phyloP scores from a whole-genome alignment of 306 rosid species.

The Lotus japonicus region DNA sequence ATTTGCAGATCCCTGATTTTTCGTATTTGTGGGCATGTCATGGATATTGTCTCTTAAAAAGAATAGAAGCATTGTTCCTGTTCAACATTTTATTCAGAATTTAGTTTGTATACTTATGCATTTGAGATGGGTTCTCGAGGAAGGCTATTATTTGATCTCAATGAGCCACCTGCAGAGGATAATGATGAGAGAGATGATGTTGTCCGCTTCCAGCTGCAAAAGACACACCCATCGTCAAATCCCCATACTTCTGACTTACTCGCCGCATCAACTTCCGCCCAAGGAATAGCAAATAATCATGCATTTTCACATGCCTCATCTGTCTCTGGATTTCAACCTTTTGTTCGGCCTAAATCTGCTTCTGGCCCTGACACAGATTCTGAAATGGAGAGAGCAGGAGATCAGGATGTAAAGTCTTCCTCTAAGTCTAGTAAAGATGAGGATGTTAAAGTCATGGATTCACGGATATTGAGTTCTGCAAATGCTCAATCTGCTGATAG shows the following conservation, averaged over 20 bases:
- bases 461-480: slow-evolving; percentile 25
- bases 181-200: slow-evolving; percentile 50
- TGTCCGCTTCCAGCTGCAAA: slow-evolving; percentile 56
- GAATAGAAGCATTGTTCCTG: slow-evolving; percentile 21
- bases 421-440: slow-evolving; percentile 36
- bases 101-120: slow-evolving; percentile 68
- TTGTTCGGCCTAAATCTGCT: slow-evolving; percentile 58
- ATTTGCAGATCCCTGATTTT: slow-evolving; percentile 14
- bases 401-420: slow-evolving; percentile 29
- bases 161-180: slow-evolving; percentile 89
- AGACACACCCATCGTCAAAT: slow-evolving; percentile 58
- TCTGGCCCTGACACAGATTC: slow-evolving; percentile 36
- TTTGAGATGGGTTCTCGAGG: slow-evolving; percentile 97
- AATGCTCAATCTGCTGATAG: slow-evolving; percentile 53
- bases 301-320: slow-evolving; percentile 86
- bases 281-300: slow-evolving; percentile 58
- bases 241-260: slow-evolving; percentile 43
- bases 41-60: slow-evolving; percentile 33
- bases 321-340: slow-evolving; percentile 91
- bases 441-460: slow-evolving; percentile 34
- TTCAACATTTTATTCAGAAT: slow-evolving; percentile 20
- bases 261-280: slow-evolving; percentile 42
- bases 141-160: slow-evolving; percentile 89
- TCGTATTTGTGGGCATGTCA: slow-evolving; percentile 40
- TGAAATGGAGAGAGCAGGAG: slow-evolving; percentile 40